phyloP scores from a whole-genome alignment of 306 rosid species.

The Cucumis cinereus region DNA sequence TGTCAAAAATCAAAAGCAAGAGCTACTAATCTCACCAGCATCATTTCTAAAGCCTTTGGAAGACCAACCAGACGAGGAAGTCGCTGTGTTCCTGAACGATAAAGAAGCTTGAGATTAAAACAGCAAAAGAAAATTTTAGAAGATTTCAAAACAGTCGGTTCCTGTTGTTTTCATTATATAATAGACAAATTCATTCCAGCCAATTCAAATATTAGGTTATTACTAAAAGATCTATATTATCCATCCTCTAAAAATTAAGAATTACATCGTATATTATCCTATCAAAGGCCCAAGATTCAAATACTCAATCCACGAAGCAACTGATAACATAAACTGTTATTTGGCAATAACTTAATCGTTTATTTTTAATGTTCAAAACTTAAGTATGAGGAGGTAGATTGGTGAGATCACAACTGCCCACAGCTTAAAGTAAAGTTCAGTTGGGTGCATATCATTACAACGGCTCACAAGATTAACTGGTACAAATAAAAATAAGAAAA shows the following conservation, averaged over 20 bases:
- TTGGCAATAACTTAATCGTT: neutral
- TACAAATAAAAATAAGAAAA: neutral
- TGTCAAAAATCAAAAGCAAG: neutral
- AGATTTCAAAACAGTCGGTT: neutral
- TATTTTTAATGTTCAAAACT: neutral
- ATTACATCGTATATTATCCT: neutral
- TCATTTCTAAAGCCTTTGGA: slow-evolving; percentile 85
- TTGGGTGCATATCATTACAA: neutral
- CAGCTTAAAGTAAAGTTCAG: neutral
- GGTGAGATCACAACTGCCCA: neutral
- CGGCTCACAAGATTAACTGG: neutral
- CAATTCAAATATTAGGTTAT: neutral
- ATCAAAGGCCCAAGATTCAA: neutral
- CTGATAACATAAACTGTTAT: neutral
- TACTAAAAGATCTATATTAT: neutral
- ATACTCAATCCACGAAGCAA: neutral
- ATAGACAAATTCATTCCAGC: neutral
- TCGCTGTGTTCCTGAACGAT: slow-evolving; percentile 78
- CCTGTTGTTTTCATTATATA: neutral
- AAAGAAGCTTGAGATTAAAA: slow-evolving; percentile 18
- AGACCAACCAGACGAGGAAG: slow-evolving; percentile 99
- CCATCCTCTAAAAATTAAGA: neutral
- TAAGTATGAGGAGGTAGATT: neutral
- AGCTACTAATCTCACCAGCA: slow-evolving; percentile 43
- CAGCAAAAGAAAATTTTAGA: neutral